A percentile compares a stretch with the other conserved stretches of the same genome.
Evolutionary conservation across 164 flowering plant species (phyloP).

Genomic region (Saururus chinensis): DNA sequence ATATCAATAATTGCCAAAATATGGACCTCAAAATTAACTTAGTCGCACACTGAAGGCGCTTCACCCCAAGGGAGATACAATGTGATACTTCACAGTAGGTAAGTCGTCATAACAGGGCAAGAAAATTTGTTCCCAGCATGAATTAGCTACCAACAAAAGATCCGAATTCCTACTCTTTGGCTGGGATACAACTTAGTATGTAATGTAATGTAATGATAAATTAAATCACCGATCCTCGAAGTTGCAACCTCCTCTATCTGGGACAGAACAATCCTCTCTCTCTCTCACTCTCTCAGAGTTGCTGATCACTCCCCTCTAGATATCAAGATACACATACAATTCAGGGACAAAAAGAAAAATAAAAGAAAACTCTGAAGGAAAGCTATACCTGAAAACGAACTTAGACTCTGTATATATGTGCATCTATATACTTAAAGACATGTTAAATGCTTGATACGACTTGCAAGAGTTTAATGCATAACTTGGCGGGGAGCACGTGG

Average conservation of each 20-base stretch:
- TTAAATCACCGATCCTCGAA: conserved; percentile 28
- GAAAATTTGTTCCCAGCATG: no score
- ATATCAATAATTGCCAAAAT: no score
- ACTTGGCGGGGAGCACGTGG: conserved; percentile 50
- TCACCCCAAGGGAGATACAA: no score
- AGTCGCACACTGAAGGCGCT: no score
- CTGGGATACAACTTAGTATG: not conserved
- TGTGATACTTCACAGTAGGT: no score
- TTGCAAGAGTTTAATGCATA: conserved; percentile 4
- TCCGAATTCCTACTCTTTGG: no score
- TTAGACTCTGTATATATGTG: conserved; percentile 21
- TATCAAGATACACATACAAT: conserved; percentile 11
- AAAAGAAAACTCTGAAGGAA: conserved; percentile 4
- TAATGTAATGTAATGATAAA: conserved; percentile 6
- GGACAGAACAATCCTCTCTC: conserved; percentile 9
- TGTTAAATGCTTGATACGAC: conserved; percentile 1
- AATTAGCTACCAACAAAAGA: no score
- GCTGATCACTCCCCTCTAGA: conserved; percentile 11
- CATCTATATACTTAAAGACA: conserved; percentile 7
- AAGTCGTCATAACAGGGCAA: no score
- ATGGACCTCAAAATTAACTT: no score
- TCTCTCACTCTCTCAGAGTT: not conserved
- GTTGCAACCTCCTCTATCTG: conserved; percentile 39
- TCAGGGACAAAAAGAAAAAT: not conserved
- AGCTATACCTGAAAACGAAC: conserved; percentile 14